phyloP scores from a whole-genome alignment of 441 rosid genomes.

The Arabidopsis lyrata region DNA sequence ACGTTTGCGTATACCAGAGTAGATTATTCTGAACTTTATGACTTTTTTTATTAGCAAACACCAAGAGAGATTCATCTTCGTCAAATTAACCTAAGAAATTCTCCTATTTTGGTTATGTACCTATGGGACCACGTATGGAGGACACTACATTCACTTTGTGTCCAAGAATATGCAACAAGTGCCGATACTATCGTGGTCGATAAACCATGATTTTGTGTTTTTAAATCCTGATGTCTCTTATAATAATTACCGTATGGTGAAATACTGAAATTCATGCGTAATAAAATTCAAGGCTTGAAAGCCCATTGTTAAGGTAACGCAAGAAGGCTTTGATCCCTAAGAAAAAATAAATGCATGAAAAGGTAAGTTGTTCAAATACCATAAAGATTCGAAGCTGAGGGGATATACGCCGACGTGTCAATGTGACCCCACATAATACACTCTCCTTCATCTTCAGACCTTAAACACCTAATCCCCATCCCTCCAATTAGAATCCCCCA shows the following conservation, averaged over 20 bases:
- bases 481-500: slow-evolving; percentile 52
- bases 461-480: slow-evolving; percentile 62
- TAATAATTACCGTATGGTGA: not conserved
- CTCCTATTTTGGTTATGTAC: not conserved
- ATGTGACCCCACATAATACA: slow-evolving; percentile 35
- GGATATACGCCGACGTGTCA: slow-evolving; percentile 31
- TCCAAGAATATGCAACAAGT: not conserved
- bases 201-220: not conserved
- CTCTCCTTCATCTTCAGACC: slow-evolving; percentile 52
- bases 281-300: not conserved
- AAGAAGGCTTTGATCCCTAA: not conserved
- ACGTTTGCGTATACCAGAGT: not conserved
- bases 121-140: not conserved
- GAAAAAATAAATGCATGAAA: not conserved
- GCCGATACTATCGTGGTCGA: not conserved
- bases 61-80: not conserved
- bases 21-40: not conserved
- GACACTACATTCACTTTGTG: not conserved
- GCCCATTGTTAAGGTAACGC: not conserved
- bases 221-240: not conserved
- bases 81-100: not conserved
- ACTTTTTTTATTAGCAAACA: not conserved
- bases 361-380: slow-evolving; percentile 21
- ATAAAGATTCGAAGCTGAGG: slow-evolving; percentile 27
- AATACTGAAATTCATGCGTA: not conserved